Evolutionary conservation across 1,284 basidiomycete genomes (phyloP).

Genomic region (Cutaneotrichosporon sp.): DNA sequence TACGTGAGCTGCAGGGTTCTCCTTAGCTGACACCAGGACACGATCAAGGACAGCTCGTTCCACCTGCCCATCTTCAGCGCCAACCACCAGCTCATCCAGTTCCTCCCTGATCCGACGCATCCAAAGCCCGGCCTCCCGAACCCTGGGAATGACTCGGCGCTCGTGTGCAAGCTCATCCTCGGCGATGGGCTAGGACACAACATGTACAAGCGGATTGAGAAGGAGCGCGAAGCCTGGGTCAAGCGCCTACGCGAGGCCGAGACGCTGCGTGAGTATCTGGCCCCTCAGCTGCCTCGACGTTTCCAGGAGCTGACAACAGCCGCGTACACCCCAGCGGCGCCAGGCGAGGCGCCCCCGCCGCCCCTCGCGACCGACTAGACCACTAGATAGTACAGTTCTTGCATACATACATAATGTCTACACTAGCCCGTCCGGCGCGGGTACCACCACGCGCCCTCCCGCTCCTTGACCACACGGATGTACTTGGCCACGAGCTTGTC

Average conservation of each 20-base stretch:
- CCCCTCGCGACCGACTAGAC: neutral
- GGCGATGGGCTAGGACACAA: slow-evolving; percentile 43
- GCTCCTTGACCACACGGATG: slow-evolving; percentile 73
- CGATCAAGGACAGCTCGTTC: slow-evolving; percentile 32
- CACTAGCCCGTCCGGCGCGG: slow-evolving; percentile 40
- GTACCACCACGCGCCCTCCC: slow-evolving; percentile 55
- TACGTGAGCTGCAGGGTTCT: slow-evolving; percentile 38
- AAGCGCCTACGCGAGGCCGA: slow-evolving; percentile 33
- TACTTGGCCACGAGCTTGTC: slow-evolving; percentile 85
- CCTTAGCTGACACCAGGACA: slow-evolving; percentile 15
- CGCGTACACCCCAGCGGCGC: slow-evolving; percentile 4
- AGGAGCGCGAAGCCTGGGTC: slow-evolving; percentile 33
- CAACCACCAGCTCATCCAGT: slow-evolving; percentile 42
- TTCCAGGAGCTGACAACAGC: slow-evolving; percentile 11
- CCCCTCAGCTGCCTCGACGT: neutral
- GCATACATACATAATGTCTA: neutral
- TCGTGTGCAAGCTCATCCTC: slow-evolving; percentile 40
- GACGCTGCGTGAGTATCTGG: slow-evolving; percentile 46
- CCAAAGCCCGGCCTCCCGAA: slow-evolving; percentile 29
- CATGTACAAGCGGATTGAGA: slow-evolving; percentile 50
- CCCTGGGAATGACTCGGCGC: slow-evolving; percentile 34
- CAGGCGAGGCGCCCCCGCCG: neutral
- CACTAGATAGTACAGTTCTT: neutral
- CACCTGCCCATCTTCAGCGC: slow-evolving; percentile 44
- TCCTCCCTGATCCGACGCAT: slow-evolving; percentile 34